Evolutionary conservation across 306 rosid genomes (phyloP).

Genomic region (Erythrophleum fordii): DNA sequence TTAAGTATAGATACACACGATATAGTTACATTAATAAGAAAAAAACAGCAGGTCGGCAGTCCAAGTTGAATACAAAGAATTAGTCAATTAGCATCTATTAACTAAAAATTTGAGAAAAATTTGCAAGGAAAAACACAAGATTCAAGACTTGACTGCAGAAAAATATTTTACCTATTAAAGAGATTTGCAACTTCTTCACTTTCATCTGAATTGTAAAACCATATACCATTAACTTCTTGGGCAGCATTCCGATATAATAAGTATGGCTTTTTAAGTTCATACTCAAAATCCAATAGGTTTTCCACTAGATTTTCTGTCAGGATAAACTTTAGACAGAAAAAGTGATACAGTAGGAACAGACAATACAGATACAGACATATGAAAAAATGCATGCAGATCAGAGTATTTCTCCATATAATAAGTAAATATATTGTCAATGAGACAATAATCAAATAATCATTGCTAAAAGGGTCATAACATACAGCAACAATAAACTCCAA

Average conservation of each 20-base stretch:
- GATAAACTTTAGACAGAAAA: conserved; percentile 31
- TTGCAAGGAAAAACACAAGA: conserved; percentile 15
- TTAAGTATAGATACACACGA: conserved; percentile 17
- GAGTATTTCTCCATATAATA: conserved; percentile 15
- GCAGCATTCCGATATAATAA: conserved; percentile 85
- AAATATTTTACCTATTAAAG: conserved; percentile 62
- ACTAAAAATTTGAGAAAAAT: not conserved
- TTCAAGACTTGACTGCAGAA: not conserved
- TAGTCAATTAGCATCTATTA: not conserved
- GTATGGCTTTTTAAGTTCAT: conserved; percentile 89
- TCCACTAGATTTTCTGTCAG: conserved; percentile 86
- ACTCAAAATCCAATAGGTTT: conserved; percentile 94
- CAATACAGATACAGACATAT: not conserved
- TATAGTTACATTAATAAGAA: not conserved
- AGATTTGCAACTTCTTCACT: conserved; percentile 94
- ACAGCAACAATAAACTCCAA: not conserved
- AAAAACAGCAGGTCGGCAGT: not conserved
- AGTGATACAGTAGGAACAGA: conserved; percentile 17
- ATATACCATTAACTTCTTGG: conserved; percentile 97
- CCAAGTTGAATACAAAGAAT: conserved; percentile 24
- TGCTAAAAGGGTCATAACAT: not conserved
- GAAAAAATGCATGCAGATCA: not conserved
- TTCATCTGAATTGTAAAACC: conserved; percentile 94
- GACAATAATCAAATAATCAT: not conserved
- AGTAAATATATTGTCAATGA: not conserved